Conservation (phyloP, 331 rosid genomes). For the Pyracantha coccinea region DNA sequence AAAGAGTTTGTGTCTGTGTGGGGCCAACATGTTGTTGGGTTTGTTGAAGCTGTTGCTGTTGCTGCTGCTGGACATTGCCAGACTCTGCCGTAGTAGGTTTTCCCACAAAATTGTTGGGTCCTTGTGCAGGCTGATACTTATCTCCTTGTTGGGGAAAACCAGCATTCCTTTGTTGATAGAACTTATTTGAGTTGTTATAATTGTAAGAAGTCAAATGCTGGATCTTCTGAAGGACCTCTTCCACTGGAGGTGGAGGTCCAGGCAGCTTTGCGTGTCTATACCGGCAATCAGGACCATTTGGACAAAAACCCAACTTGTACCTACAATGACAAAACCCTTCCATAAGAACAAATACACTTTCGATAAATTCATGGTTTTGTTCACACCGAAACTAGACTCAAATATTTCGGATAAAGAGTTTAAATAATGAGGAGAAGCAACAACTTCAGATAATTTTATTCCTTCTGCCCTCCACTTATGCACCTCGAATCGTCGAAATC, state of each 20-base stretch:
- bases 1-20: slow-evolving; percentile 44
- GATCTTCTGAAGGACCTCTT: slow-evolving; percentile 97
- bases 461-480: neutral
- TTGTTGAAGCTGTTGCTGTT: slow-evolving; percentile 63
- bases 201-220: slow-evolving; percentile 86
- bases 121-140: slow-evolving; percentile 66
- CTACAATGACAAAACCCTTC: slow-evolving; percentile 37
- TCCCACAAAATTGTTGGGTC: slow-evolving; percentile 49
- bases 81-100: slow-evolving; percentile 62
- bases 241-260: slow-evolving; percentile 96
- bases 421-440: neutral
- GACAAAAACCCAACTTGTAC: slow-evolving; percentile 99
- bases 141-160: slow-evolving; percentile 65
- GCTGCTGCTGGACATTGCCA: slow-evolving; percentile 76
- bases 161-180: slow-evolving; percentile 62
- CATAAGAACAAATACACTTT: neutral
- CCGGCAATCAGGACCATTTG: slow-evolving; percentile 98
- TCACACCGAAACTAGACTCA: neutral
- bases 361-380: neutral
- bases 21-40: slow-evolving; percentile 63
- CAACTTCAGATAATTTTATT: neutral
- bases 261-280: slow-evolving; percentile 91
- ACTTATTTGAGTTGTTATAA: slow-evolving; percentile 53
- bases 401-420: neutral
- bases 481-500: neutral